A percentile compares a stretch with the other conserved stretches of the same genome.
Conservation (phyloP, 2,329 filamentous ascomycete genomes). For the Elsinoe fawcettii region DNA sequence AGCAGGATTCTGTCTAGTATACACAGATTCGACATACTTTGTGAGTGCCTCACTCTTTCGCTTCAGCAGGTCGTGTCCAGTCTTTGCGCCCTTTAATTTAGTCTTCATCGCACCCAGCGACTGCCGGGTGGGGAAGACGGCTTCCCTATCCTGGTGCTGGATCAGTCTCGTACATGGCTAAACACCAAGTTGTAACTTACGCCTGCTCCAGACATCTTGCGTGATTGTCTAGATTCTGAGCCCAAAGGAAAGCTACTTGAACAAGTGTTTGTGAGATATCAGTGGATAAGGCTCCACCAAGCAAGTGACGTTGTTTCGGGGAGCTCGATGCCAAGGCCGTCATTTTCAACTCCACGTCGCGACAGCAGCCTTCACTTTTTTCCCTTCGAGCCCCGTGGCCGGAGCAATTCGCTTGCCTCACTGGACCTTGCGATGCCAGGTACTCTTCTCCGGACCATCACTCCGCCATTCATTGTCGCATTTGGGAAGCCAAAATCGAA, state of each 20-base stretch:
- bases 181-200: constrained; percentile 21
- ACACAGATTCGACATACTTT: constrained; percentile 53
- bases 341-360: constrained; percentile 14
- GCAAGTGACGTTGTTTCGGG: constrained; percentile 12
- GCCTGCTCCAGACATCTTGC: constrained; percentile 36
- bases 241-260: background rate
- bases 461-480: constrained; percentile 24
- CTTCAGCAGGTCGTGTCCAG: constrained; percentile 89
- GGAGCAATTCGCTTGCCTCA: constrained; percentile 3
- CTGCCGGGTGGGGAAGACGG: constrained; percentile 96
- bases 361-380: constrained; percentile 8
- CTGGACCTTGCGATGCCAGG: constrained; percentile 36
- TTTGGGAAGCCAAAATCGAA: constrained; percentile 20
- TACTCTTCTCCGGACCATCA: constrained; percentile 38
- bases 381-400: constrained; percentile 6
- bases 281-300: background rate
- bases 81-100: constrained; percentile 75
- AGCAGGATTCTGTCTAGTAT: background rate
- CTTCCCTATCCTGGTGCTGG: constrained; percentile 68
- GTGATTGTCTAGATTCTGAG: background rate
- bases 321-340: constrained; percentile 12
- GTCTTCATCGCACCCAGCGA: constrained; percentile 95
- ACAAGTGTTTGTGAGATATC: background rate
- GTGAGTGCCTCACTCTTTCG: constrained; percentile 96
- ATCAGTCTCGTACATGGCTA: constrained; percentile 20